Conservation (phyloP, 169 alveolate species). For the Plasmodium coatneyi region DNA sequence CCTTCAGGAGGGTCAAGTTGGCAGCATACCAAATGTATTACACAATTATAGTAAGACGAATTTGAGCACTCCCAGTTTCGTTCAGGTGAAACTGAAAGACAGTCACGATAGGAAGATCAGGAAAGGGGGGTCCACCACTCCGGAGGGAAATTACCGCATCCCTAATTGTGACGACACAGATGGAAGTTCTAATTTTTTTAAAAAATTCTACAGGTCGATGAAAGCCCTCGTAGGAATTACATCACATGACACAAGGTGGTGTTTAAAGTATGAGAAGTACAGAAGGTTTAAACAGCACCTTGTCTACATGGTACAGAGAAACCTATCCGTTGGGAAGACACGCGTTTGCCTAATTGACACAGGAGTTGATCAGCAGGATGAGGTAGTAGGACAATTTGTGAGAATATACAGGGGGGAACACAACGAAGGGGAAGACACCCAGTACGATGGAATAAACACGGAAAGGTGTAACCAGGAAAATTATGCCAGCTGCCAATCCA, state of each 20-base stretch:
- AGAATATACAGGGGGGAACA: neutral
- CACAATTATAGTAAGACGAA: neutral
- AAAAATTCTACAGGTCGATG: neutral
- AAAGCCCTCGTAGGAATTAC: neutral
- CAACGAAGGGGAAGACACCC: neutral
- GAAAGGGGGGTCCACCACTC: neutral
- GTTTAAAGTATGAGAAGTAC: neutral
- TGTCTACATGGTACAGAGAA: neutral
- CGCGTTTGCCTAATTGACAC: constrained; percentile 40
- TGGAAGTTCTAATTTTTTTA: neutral
- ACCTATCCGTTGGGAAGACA: constrained; percentile 9
- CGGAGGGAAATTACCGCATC: neutral
- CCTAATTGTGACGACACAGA: neutral
- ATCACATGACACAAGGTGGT: neutral
- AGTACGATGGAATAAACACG: neutral
- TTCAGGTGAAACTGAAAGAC: constrained; percentile 8
- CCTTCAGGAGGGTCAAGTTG: neutral
- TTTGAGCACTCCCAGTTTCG: neutral
- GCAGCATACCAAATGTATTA: neutral
- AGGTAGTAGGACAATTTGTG: neutral
- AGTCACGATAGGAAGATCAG: constrained; percentile 2
- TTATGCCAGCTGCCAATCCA: constrained; percentile 15
- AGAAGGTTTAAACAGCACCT: neutral
- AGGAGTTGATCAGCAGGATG: constrained; percentile 14
- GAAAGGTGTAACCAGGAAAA: neutral